Percentiles rank a stretch among this genome's conserved stretches.
Conservation (phyloP, 2,329 filamentous ascomycete genomes). For the Apiospora rasikravindrae region DNA sequence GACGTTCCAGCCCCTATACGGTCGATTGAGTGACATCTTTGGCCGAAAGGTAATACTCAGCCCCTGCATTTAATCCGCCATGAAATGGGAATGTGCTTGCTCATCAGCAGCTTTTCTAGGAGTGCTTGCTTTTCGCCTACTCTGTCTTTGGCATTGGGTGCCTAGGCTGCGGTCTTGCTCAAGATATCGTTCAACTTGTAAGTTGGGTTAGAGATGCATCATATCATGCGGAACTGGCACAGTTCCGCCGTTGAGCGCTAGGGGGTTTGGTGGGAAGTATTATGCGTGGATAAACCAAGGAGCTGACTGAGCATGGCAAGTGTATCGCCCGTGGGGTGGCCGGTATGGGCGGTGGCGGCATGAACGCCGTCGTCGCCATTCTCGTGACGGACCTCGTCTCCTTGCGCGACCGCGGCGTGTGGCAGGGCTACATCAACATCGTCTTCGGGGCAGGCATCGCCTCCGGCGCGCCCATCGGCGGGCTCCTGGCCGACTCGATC, state of each 20-base stretch:
- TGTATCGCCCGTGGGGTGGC: slow-evolving; percentile 57
- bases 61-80: not conserved
- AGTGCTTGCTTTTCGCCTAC: slow-evolving; percentile 63
- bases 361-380: slow-evolving; percentile 67
- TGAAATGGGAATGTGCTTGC: not conserved
- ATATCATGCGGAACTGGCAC: no score
- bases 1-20: slow-evolving; percentile 62
- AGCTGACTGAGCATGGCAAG: not conserved
- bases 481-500: slow-evolving; percentile 72
- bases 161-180: slow-evolving; percentile 62
- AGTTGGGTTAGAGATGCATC: not conserved
- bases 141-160: slow-evolving; percentile 63
- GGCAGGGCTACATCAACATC: slow-evolving; percentile 70
- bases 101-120: not conserved
- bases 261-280: no score
- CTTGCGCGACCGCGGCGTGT: slow-evolving; percentile 65
- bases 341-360: slow-evolving; percentile 64
- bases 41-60: slow-evolving; percentile 51
- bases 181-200: slow-evolving; percentile 60
- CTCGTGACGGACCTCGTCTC: slow-evolving; percentile 67
- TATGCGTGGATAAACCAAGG: not conserved
- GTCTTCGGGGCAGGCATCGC: slow-evolving; percentile 72
- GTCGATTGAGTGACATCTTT: slow-evolving; percentile 66
- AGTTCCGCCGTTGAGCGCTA: not conserved
- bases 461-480: slow-evolving; percentile 72